These are phyloP conservation scores for Torulaspora indica DNA, from an alignment of 805 yeast species.

Conservation along the genomic window DNA sequence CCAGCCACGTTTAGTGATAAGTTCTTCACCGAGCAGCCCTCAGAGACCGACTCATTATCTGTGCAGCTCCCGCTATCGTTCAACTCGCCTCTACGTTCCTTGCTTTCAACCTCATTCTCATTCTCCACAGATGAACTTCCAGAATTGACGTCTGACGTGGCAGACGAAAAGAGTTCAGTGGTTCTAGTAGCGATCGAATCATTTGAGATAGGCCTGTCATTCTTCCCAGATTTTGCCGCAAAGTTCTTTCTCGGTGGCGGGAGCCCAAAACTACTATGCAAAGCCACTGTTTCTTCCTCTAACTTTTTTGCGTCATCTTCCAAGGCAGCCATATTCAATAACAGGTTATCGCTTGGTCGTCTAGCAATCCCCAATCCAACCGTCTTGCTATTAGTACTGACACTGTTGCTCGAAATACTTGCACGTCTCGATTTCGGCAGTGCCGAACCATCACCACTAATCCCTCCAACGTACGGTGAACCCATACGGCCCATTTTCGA, in stretches of 20 bases:
- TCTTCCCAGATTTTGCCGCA: conserved; percentile 9
- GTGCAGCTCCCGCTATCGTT: conserved; percentile 5
- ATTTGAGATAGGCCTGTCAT: conserved; percentile 32
- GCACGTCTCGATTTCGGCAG: conserved; percentile 6
- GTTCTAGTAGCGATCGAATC: conserved; percentile 32
- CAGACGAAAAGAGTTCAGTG: conserved; percentile 30
- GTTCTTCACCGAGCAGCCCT: conserved; percentile 3
- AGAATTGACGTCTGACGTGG: conserved; percentile 27
- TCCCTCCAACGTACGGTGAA: conserved; percentile 4
- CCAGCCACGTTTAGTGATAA: neutral
- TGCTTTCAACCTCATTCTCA: conserved; percentile 15
- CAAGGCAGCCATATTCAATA: conserved; percentile 18
- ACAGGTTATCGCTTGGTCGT: conserved; percentile 34
- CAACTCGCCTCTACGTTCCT: neutral
- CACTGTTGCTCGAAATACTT: conserved; percentile 12
- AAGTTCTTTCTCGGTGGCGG: conserved; percentile 29
- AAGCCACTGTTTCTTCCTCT: conserved; percentile 1
- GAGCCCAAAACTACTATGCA: conserved; percentile 6
- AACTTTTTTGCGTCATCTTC: conserved; percentile 8
- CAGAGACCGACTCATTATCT: conserved; percentile 6
- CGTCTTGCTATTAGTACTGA: conserved; percentile 19
- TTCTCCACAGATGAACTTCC: conserved; percentile 30
- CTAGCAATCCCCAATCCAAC: conserved; percentile 30
- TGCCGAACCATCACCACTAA: neutral
- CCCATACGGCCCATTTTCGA: neutral